Conservation (phyloP, 176 grass and related monocot species). For the Saccharum spontaneum region DNA sequence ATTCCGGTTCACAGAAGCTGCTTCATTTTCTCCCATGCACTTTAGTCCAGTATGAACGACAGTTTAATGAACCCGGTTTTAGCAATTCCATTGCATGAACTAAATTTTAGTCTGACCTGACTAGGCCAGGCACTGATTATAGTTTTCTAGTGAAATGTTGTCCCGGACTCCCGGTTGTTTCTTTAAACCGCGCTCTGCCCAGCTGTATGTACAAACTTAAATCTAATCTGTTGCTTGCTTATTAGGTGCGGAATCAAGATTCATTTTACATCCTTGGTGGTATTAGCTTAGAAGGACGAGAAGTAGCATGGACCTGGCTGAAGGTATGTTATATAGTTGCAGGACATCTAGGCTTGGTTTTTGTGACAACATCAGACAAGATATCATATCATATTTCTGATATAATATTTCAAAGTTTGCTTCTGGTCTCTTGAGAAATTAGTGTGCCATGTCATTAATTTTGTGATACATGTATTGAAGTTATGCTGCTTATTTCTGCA, state of each 20-base stretch:
- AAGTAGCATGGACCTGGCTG: conserved; percentile 83
- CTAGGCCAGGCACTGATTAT: not conserved
- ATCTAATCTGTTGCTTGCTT: conserved; percentile 22
- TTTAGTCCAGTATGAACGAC: not conserved
- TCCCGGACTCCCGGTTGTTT: no score
- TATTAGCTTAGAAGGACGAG: conserved; percentile 72
- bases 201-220: not conserved
- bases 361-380: not conserved
- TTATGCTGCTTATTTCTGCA: not conserved
- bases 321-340: conserved; percentile 61
- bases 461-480: not conserved
- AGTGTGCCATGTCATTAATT: not conserved
- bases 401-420: not conserved
- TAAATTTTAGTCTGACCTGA: not conserved
- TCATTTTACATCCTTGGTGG: conserved; percentile 64
- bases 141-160: not conserved
- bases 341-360: not conserved
- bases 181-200: not conserved
- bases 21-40: not conserved
- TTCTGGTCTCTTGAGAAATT: not conserved
- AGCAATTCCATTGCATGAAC: not conserved
- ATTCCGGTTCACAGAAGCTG: not conserved
- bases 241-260: conserved; percentile 78
- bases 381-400: not conserved
- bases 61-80: not conserved